A percentile compares a stretch with the other conserved stretches of the same genome.
These are phyloP conservation scores for Russula vinacea DNA, from an alignment of 768 basidiomycete species.

Conservation along the genomic window DNA sequence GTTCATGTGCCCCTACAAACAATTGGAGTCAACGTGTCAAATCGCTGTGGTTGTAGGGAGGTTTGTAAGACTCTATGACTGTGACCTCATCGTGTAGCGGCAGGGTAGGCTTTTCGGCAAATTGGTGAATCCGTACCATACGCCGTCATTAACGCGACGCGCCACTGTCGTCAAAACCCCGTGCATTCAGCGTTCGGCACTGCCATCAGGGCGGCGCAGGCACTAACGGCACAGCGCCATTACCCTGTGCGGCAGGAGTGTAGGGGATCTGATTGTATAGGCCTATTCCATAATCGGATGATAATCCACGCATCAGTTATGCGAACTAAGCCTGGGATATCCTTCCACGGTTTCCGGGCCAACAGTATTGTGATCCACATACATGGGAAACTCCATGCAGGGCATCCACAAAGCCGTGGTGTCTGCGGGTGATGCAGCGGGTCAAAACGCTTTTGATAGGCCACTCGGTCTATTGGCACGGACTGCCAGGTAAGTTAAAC, in stretches of 20 bases:
- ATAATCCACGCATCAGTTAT: constrained; percentile 50
- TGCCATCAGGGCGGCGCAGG: constrained; percentile 42
- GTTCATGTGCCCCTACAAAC: constrained; percentile 47
- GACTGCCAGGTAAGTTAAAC: constrained; percentile 33
- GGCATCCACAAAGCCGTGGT: constrained; percentile 6
- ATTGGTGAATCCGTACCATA: constrained; percentile 43
- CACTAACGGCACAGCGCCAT: constrained; percentile 38
- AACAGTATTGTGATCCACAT: constrained; percentile 59
- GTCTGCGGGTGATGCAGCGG: too few relatives aligned
- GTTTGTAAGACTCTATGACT: constrained; percentile 49
- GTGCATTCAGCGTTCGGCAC: constrained; percentile 50
- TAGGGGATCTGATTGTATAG: constrained; percentile 55
- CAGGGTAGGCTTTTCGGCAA: background rate
- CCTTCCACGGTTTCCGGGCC: constrained; percentile 48
- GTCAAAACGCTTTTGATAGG: too few relatives aligned
- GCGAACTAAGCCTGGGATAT: constrained; percentile 47
- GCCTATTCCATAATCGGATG: too few relatives aligned
- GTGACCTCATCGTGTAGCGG: constrained; percentile 37
- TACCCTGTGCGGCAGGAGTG: constrained; percentile 42
- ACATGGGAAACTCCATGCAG: constrained; percentile 35
- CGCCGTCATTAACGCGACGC: constrained; percentile 60
- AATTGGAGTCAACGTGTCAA: constrained; percentile 9
- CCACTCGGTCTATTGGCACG: constrained; percentile 42
- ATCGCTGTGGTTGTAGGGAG: constrained; percentile 56
- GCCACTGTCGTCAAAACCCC: constrained; percentile 54